phyloP scores from a whole-genome alignment of 2,329 filamentous ascomycete species.

The Penicillium sclerotiorum region DNA sequence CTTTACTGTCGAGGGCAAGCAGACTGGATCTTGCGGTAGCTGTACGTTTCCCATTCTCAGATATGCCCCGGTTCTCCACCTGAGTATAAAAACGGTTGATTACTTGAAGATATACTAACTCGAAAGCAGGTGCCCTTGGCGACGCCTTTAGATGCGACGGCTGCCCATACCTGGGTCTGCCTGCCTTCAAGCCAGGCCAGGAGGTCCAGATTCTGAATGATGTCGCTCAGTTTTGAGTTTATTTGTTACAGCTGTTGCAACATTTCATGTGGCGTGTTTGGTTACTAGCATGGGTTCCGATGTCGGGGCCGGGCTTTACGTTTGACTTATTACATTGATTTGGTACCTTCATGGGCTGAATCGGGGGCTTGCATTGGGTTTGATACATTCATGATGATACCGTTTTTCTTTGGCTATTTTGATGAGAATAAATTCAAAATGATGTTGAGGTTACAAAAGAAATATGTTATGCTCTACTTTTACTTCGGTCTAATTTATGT shows the following conservation, averaged over 20 bases:
- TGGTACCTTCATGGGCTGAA: background rate
- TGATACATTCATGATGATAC: conserved; percentile 7
- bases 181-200: conserved; percentile 66
- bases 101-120: no score
- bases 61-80: no score
- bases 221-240: conserved; percentile 8
- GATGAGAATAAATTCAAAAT: background rate
- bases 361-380: conserved; percentile 3
- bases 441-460: no score
- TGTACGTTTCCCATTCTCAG: no score
- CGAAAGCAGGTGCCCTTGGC: conserved; percentile 81
- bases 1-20: conserved; percentile 97
- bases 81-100: no score
- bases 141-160: conserved; percentile 80
- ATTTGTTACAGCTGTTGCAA: background rate
- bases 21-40: conserved; percentile 83
- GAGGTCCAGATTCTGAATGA: conserved; percentile 12
- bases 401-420: background rate
- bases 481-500: background rate
- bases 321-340: no score
- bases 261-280: background rate
- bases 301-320: conserved; percentile 5
- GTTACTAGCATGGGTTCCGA: conserved; percentile 1
- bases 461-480: no score
- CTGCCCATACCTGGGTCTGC: conserved; percentile 86